These are phyloP conservation scores for Pythium rishiriense DNA, from an alignment of 352 stramenopile genomes.

Conservation along the genomic window DNA sequence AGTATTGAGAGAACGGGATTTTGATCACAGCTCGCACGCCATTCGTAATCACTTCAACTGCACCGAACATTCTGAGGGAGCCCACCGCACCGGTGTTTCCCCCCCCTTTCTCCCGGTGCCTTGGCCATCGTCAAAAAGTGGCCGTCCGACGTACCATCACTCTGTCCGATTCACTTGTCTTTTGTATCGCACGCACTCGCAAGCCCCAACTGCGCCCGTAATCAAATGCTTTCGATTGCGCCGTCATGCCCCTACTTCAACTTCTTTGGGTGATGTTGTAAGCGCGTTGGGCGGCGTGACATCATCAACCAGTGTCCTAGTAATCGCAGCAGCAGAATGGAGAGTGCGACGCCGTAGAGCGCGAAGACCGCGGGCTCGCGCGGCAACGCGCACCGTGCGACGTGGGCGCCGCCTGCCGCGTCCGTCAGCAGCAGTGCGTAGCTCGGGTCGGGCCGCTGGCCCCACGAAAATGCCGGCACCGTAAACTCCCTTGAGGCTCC, in stretches of 20 bases:
- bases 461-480: constrained; percentile 75
- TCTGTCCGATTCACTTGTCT: background rate
- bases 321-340: constrained; percentile 12
- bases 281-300: constrained; percentile 9
- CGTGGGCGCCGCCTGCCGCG: background rate
- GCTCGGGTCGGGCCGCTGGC: constrained; percentile 75
- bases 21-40: background rate
- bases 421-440: constrained; percentile 54
- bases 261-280: constrained; percentile 23
- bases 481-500: constrained; percentile 54
- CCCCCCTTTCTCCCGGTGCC: background rate
- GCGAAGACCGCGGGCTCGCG: constrained; percentile 16
- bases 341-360: constrained; percentile 17
- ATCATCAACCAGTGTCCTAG: constrained; percentile 16
- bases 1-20: background rate
- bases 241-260: constrained; percentile 12
- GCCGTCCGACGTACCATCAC: constrained; percentile 2
- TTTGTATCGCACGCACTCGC: background rate
- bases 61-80: constrained; percentile 9
- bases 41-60: constrained; percentile 17
- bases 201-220: background rate
- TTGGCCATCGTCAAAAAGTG: background rate
- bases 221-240: constrained; percentile 1
- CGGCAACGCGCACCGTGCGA: constrained; percentile 19
- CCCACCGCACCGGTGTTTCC: too few relatives aligned